Conservation (phyloP, 371 early-diverging fungal species). For the Massospora cicadina region DNA sequence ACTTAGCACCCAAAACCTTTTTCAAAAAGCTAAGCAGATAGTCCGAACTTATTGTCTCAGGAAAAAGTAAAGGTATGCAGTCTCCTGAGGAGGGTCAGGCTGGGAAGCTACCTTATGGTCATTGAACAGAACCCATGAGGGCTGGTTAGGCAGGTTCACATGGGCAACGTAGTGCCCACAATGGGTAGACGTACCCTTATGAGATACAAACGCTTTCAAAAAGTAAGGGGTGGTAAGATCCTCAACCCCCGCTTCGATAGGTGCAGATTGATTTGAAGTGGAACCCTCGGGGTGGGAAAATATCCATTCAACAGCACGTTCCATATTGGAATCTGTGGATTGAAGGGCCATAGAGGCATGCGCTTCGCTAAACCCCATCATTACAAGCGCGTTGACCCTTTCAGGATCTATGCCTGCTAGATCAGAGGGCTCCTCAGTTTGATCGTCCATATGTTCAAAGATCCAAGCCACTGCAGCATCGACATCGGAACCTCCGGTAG, state of each 20-base stretch:
- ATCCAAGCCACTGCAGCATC: constrained; percentile 88
- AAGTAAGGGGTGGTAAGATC: constrained; percentile 38
- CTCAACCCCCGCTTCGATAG: constrained; percentile 18
- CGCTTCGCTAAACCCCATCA: constrained; percentile 76
- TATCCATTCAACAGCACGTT: constrained; percentile 89
- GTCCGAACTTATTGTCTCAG: too few species aligned
- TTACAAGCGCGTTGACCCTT: constrained; percentile 40
- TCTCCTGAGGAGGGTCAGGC: constrained; percentile 10
- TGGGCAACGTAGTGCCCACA: constrained; percentile 95
- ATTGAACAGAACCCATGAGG: constrained; percentile 74
- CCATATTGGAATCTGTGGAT: constrained; percentile 64
- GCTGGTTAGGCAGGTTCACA: constrained; percentile 32
- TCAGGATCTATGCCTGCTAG: constrained; percentile 20
- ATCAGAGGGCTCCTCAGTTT: constrained; percentile 19
- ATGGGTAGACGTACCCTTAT: constrained; percentile 91
- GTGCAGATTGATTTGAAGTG: neutral
- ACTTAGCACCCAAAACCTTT: too few species aligned
- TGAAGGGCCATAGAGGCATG: constrained; percentile 68
- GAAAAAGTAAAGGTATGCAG: constrained; percentile 14
- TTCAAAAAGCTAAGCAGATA: too few species aligned
- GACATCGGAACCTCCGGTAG: constrained; percentile 60
- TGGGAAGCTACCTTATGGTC: constrained; percentile 70
- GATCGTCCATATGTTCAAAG: constrained; percentile 90
- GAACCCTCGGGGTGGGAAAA: constrained; percentile 69
- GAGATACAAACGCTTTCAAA: constrained; percentile 74